phyloP scores from a whole-genome alignment of 306 rosid genomes.

The Pueraria montana region DNA sequence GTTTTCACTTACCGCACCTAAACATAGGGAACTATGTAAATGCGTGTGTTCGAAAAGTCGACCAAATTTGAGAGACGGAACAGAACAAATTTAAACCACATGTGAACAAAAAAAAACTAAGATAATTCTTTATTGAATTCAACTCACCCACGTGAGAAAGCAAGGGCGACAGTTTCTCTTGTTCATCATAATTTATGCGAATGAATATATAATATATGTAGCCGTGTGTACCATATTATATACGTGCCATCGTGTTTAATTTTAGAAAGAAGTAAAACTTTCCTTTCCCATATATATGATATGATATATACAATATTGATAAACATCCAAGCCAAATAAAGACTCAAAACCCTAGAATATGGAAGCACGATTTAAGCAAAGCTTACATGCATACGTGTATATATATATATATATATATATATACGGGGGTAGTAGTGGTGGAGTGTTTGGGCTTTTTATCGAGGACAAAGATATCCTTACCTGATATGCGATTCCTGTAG shows the following conservation, averaged over 20 bases:
- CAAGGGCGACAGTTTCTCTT: background rate
- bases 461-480: slow-evolving; percentile 42
- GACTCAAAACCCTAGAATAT: slow-evolving; percentile 31
- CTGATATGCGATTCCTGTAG: slow-evolving; percentile 46
- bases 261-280: no score
- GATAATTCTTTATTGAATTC: background rate
- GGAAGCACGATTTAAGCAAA: background rate
- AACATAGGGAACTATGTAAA: slow-evolving; percentile 6
- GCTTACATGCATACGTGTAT: slow-evolving; percentile 31
- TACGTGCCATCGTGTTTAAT: no score
- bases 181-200: background rate
- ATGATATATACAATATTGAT: no score
- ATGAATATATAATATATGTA: no score
- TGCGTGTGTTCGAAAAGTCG: background rate
- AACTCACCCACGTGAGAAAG: slow-evolving; percentile 13
- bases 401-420: background rate
- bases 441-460: slow-evolving; percentile 12
- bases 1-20: slow-evolving; percentile 38
- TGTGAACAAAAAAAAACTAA: background rate
- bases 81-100: background rate
- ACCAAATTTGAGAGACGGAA: background rate
- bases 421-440: background rate
- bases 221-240: no score
- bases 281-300: no score
- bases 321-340: background rate